Evolutionary conservation across 2,329 filamentous ascomycete genomes (phyloP).

Genomic region (Pseudogymnoascus sp.): DNA sequence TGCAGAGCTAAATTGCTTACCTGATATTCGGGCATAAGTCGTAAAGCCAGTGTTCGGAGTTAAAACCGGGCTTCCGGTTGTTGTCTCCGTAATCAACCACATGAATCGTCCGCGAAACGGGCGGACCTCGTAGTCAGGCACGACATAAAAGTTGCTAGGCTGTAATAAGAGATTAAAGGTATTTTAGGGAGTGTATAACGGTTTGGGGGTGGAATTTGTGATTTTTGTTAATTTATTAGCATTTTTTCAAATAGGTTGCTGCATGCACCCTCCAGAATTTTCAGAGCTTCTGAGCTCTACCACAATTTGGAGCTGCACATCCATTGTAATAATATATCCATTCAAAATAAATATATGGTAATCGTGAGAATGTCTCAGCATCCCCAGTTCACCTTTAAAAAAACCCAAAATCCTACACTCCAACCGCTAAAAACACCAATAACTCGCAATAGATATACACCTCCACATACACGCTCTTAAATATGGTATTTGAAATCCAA

Average conservation of each 20-base stretch:
- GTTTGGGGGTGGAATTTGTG: no score
- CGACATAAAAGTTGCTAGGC: neutral
- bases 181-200: neutral
- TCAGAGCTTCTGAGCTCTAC: no score
- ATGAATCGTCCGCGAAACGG: neutral
- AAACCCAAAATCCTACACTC: neutral
- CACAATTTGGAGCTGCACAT: no score
- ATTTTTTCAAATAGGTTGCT: no score
- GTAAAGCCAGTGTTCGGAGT: neutral
- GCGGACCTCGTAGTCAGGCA: neutral
- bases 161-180: neutral
- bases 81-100: neutral
- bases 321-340: neutral
- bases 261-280: no score
- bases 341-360: no score
- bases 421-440: neutral
- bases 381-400: neutral
- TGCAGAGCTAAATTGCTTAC: neutral
- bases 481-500: conserved; percentile 40
- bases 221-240: no score
- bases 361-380: neutral
- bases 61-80: neutral
- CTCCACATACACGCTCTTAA: neutral
- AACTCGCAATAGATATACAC: neutral
- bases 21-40: neutral